Base-by-base conservation (phyloP, 139 green algal genomes). In the Chlamydomonas schloesseri region DNA sequence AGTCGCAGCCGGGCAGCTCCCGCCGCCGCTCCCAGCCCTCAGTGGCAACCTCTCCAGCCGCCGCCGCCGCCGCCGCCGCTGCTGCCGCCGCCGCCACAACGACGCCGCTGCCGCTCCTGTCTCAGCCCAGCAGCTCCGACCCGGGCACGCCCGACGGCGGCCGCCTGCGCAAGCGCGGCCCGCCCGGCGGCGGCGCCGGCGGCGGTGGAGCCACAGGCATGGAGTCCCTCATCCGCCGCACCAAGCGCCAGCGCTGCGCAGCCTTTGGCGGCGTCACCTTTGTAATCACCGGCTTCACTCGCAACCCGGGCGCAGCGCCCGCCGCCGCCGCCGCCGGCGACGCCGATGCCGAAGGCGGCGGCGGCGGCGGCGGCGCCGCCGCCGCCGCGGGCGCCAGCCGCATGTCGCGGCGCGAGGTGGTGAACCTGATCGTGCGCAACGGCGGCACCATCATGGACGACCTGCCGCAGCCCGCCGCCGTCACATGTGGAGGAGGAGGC, bases 191-290 rank as follows among this genome's bases (percentile, higher is more conserved):
- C 60, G 60, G 17, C 57, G 57, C 57, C 57, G 57, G 14, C 57
- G 57, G 28, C 57, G 57, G 53, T n/a, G 47, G 78, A 31, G 33
- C 47, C 20, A 8, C 65, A 10, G n/a, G 46, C 31, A 50, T 76
- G 47, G 79, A 76, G 20, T 28, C 62, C 58, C 58, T 87, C 29
- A 53, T 34, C 34, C 69, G 47, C 33, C 69, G 81, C 53, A 29
- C 28, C 47, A 87, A 87, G 70, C 81, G 81, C n/a, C 69, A 80
- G 70, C 69, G 69, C 53, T 80, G 55, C 69, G 34, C 69, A 36
- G 31, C 79, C 11, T 87, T 87, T 36, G 81, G 81, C 34, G 53
- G 81, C 53, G 20, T 87, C n/a, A 71, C 69, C 17, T 87, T 87
- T 64, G 15, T 87, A 4, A 36, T 87, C 21, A 87, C 81, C 6